Evolutionary conservation across 768 basidiomycete genomes (phyloP), one percentile per base, ranked within the genome.

Genomic region (Auriscalpium orientale): DNA sequence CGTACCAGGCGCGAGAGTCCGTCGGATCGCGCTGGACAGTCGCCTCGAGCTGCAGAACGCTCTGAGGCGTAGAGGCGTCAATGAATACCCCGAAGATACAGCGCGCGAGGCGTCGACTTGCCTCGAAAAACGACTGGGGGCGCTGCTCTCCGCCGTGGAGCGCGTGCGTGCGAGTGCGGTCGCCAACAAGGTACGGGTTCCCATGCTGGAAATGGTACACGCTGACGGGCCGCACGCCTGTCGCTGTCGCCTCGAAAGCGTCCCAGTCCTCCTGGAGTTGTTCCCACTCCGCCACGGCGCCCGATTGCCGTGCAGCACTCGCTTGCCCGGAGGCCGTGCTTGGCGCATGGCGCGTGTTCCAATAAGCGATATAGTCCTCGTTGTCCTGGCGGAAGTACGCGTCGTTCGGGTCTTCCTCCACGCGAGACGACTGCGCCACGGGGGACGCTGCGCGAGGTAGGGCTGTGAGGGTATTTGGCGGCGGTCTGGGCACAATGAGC

Each of bases 11-110:
- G 37, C 71, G 61, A 4, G 89, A 83, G 62, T 89, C 80, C 9
- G 68, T 72, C 58, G 86, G 83, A 63, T 93, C 80, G 43, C 78
- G 80, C 66, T 95, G 91, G 13, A 95, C 93, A 22, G 79, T 79
- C 8, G 95, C 95, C 72, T 99, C 95, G 12, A 92, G 76, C 67
- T 93, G 87, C 34, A 98, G 75, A 9, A 98, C 83, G 62, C 79
- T 88, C 93, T 98, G 71, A 50, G 64, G 16, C 53, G 43, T 54
- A 49, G 60, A 51, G 33, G 57, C 55, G 63, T 48, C 58, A 51
- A 37, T 20, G 15, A 51, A 37, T 20, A 12, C 60, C 38, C 18
- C 38, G 34, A 22, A 21, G 13, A 43, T 18, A 22, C 16, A 45
- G 22, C 34, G 35, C n/a, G 20, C 18, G 34, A 12, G n/a, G 33